Percentiles rank a stretch among this genome's conserved stretches.
Evolutionary conservation across 768 basidiomycete genomes (phyloP).

Genomic region (Amanita jacksonii): DNA sequence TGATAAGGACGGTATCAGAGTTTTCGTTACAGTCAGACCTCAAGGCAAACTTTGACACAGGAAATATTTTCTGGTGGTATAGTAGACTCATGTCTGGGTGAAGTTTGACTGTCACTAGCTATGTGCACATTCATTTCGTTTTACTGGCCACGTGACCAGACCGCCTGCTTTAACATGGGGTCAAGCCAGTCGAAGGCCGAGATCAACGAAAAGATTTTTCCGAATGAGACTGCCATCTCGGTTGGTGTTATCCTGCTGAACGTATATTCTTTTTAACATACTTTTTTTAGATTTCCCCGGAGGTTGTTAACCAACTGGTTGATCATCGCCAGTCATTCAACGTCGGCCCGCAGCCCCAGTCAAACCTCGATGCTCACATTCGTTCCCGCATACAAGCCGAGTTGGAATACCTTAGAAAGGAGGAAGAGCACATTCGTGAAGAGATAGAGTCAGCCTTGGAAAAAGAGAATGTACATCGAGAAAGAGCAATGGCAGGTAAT

Average conservation of each 20-base stretch:
- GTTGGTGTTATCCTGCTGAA: constrained; percentile 22
- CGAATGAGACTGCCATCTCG: constrained; percentile 43
- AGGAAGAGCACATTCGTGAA: constrained; percentile 59
- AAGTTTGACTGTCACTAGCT: too few species aligned
- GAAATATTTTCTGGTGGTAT: not conserved
- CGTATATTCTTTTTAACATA: not conserved
- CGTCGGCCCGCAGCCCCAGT: constrained; percentile 60
- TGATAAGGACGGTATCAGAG: constrained; percentile 17
- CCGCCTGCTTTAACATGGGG: too few species aligned
- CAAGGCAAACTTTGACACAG: not conserved
- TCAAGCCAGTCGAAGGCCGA: constrained; percentile 56
- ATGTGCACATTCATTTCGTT: too few species aligned
- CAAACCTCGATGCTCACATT: constrained; percentile 64
- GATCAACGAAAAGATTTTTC: constrained; percentile 47
- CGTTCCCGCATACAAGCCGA: constrained; percentile 64
- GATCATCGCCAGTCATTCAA: constrained; percentile 51
- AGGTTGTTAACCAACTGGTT: constrained; percentile 72
- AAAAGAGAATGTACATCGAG: constrained; percentile 80
- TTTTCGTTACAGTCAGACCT: not conserved
- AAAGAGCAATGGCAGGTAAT: constrained; percentile 43
- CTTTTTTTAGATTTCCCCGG: constrained; percentile 60
- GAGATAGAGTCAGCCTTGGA: constrained; percentile 76
- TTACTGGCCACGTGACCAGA: too few species aligned
- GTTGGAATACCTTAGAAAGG: constrained; percentile 50
- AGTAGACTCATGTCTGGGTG: constrained; percentile 6